A percentile compares a stretch with the other conserved stretches of the same genome.
These are phyloP conservation scores for Claviceps africana DNA, from an alignment of 2,329 filamentous ascomycete species.

Conservation along the genomic window DNA sequence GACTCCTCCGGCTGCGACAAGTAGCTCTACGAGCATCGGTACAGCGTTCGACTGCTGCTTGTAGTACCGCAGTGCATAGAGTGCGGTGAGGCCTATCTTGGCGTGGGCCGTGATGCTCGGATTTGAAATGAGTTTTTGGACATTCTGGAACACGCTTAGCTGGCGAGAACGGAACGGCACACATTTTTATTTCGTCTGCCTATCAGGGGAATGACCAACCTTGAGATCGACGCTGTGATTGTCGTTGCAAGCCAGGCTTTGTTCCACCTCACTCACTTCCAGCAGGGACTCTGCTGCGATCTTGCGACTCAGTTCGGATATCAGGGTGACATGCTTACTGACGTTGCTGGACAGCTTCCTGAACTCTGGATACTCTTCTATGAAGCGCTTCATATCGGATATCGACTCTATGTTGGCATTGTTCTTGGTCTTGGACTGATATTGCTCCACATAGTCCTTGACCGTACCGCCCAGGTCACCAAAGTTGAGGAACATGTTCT, in stretches of 20 bases:
- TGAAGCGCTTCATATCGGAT: slow-evolving; percentile 96
- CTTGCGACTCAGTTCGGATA: slow-evolving; percentile 79
- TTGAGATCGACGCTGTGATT: slow-evolving; percentile 88
- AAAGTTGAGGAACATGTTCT: slow-evolving; percentile 98
- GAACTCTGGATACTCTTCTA: slow-evolving; percentile 97
- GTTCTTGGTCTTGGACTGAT: slow-evolving; percentile 93
- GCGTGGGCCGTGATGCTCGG: slow-evolving; percentile 63
- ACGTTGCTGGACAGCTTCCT: slow-evolving; percentile 94
- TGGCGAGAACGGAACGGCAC: background rate
- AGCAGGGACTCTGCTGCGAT: slow-evolving; percentile 76
- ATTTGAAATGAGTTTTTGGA: slow-evolving; percentile 76
- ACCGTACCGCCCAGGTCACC: slow-evolving; percentile 90
- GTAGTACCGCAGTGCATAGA: slow-evolving; percentile 90
- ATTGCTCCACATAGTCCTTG: slow-evolving; percentile 97
- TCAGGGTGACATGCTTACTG: slow-evolving; percentile 93
- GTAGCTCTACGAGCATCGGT: slow-evolving; percentile 72
- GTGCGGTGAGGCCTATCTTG: slow-evolving; percentile 77
- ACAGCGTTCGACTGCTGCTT: slow-evolving; percentile 75
- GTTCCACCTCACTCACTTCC: slow-evolving; percentile 95
- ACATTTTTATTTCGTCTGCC: no score
- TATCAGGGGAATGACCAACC: slow-evolving; percentile 28
- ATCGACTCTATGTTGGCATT: slow-evolving; percentile 95
- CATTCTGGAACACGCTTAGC: slow-evolving; percentile 37
- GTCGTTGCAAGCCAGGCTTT: slow-evolving; percentile 92
- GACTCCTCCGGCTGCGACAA: slow-evolving; percentile 72